A percentile compares a stretch with the other conserved stretches of the same genome.
Evolutionary conservation across 345 rosid species (phyloP).

Genomic region (Dipteronia dyeriana): DNA sequence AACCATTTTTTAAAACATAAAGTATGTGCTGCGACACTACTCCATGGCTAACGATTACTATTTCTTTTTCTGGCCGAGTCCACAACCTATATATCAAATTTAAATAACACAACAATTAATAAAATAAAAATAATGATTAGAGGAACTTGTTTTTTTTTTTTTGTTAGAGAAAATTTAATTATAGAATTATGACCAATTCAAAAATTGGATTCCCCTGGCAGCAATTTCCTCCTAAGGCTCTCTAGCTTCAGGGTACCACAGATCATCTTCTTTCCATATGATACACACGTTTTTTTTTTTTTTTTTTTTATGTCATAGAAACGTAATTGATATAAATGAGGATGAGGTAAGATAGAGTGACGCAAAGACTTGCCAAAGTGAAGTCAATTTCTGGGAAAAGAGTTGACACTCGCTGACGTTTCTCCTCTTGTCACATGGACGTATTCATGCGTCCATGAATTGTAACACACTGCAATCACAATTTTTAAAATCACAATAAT

Average conservation of each 20-base stretch:
- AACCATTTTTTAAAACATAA: not conserved
- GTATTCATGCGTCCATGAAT: slow-evolving; percentile 3
- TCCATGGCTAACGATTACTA: slow-evolving; percentile 11
- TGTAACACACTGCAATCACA: not conserved
- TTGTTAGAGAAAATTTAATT: too few relatives aligned
- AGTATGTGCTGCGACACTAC: not conserved
- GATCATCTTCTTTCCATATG: slow-evolving; percentile 70
- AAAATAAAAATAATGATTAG: too few relatives aligned
- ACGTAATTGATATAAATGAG: too few relatives aligned
- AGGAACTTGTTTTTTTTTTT: too few relatives aligned
- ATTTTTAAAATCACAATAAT: not conserved
- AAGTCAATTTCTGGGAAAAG: slow-evolving; percentile 7
- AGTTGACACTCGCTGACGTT: slow-evolving; percentile 5
- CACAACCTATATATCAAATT: not conserved
- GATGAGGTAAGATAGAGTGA: too few relatives aligned
- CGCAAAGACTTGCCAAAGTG: not conserved
- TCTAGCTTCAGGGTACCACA: slow-evolving; percentile 52
- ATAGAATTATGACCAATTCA: slow-evolving; percentile 37
- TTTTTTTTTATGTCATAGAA: too few relatives aligned
- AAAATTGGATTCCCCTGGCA: slow-evolving; percentile 54
- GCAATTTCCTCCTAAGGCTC: slow-evolving; percentile 59
- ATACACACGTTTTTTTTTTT: too few relatives aligned
- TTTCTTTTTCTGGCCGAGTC: slow-evolving; percentile 13
- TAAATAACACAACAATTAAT: too few relatives aligned
- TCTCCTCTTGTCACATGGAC: slow-evolving; percentile 20